A percentile compares a stretch with the other conserved stretches of the same genome.
phyloP scores from a whole-genome alignment of 148 eudicot genomes.

The Talinum fruticosum region DNA sequence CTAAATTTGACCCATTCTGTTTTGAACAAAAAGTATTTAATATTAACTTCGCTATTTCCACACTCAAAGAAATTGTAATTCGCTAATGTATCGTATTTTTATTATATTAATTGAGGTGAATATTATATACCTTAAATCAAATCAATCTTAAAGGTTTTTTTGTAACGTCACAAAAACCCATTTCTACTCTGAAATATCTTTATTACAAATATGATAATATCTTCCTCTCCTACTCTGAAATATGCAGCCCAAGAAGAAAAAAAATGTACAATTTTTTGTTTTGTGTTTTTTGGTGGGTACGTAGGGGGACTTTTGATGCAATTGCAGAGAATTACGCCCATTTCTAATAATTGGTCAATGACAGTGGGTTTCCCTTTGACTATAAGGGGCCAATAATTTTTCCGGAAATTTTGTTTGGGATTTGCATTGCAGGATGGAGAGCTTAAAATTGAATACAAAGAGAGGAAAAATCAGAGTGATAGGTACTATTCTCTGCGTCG shows the following conservation, averaged over 20 bases:
- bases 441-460: constrained; percentile 32
- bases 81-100: too few relatives aligned
- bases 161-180: too few relatives aligned
- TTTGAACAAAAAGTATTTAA: too few relatives aligned
- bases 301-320: background rate
- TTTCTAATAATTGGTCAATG: background rate
- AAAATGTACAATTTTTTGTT: background rate
- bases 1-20: too few relatives aligned
- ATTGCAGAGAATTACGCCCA: background rate
- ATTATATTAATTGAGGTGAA: too few relatives aligned
- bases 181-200: too few relatives aligned
- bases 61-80: too few relatives aligned
- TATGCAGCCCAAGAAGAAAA: too few relatives aligned
- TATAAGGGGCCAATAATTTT: background rate
- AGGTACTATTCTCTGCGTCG: constrained; percentile 45
- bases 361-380: background rate
- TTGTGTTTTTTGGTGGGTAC: background rate
- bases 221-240: background rate
- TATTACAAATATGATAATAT: too few relatives aligned
- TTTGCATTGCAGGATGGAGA: constrained; percentile 37
- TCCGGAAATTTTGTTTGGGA: background rate
- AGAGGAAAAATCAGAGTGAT: constrained; percentile 42
- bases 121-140: too few relatives aligned
- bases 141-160: too few relatives aligned
- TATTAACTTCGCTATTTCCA: too few relatives aligned